Percentiles rank a stretch among this genome's conserved stretches.
These are phyloP conservation scores for Rhododendron mucronatum DNA, from an alignment of 148 eudicot species.

Conservation along the genomic window DNA sequence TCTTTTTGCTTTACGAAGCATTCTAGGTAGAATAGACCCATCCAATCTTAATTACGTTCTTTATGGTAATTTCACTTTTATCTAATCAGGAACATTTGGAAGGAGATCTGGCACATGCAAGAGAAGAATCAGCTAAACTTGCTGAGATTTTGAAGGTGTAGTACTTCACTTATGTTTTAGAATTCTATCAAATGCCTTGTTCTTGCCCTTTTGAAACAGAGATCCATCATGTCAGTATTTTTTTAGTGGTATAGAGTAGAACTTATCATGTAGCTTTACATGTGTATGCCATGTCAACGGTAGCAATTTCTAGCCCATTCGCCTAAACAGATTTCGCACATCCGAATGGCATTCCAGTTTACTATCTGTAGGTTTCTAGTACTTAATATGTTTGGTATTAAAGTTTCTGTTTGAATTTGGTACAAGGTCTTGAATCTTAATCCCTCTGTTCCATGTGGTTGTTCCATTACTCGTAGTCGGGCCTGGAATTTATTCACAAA, in stretches of 20 bases:
- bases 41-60: background rate
- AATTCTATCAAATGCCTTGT: background rate
- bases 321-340: background rate
- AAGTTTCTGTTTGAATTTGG: background rate
- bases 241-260: background rate
- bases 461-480: background rate
- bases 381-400: background rate
- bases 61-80: background rate
- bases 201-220: background rate
- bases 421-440: background rate
- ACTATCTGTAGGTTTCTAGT: background rate
- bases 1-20: conserved; percentile 1
- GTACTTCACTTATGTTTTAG: background rate
- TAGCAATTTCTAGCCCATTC: background rate
- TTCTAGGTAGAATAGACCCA: background rate
- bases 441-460: background rate
- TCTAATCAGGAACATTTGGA: conserved; percentile 71
- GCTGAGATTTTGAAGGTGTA: conserved; percentile 59
- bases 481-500: background rate
- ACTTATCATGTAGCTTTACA: background rate
- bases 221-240: background rate
- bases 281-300: background rate
- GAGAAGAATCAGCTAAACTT: conserved; percentile 72
- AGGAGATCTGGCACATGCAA: conserved; percentile 54
- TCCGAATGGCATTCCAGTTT: background rate